phyloP scores from a whole-genome alignment of 2,329 filamentous ascomycete species.

The Mycocentrospora acerina region DNA sequence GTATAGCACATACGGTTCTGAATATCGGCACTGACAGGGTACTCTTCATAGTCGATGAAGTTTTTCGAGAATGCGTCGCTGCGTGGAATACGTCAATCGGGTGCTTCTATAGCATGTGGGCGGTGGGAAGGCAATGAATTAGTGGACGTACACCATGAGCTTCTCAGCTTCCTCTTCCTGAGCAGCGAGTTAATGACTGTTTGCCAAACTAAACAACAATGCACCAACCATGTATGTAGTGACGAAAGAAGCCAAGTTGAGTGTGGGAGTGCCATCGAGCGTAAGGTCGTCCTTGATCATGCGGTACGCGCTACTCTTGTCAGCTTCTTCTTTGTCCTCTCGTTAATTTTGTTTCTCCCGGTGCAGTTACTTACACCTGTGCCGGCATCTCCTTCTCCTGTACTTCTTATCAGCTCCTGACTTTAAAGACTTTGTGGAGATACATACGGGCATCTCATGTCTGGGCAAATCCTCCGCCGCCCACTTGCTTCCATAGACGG shows the following conservation, averaged over 20 bases:
- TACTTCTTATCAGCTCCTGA: conserved; percentile 1
- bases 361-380: conserved; percentile 56
- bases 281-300: conserved; percentile 91
- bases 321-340: conserved; percentile 1
- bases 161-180: conserved; percentile 93
- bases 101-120: background rate
- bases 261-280: conserved; percentile 67
- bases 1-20: conserved; percentile 78
- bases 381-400: conserved; percentile 73
- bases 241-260: conserved; percentile 84
- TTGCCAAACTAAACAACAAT: conserved; percentile 41
- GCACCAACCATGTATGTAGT: conserved; percentile 83
- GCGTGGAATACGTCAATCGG: conserved; percentile 5
- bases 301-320: conserved; percentile 67
- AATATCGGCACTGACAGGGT: conserved; percentile 53
- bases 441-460: conserved; percentile 78
- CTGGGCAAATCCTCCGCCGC: conserved; percentile 78
- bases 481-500: conserved; percentile 85
- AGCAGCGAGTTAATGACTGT: conserved; percentile 2
- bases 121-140: no score
- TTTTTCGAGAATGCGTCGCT: conserved; percentile 86
- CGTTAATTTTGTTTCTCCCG: background rate
- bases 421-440: background rate
- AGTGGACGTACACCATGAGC: conserved; percentile 74
- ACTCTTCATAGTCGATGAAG: conserved; percentile 63